Conservation (phyloP, 495 filamentous ascomycete species). For the Aspergillus bertholletiae region DNA sequence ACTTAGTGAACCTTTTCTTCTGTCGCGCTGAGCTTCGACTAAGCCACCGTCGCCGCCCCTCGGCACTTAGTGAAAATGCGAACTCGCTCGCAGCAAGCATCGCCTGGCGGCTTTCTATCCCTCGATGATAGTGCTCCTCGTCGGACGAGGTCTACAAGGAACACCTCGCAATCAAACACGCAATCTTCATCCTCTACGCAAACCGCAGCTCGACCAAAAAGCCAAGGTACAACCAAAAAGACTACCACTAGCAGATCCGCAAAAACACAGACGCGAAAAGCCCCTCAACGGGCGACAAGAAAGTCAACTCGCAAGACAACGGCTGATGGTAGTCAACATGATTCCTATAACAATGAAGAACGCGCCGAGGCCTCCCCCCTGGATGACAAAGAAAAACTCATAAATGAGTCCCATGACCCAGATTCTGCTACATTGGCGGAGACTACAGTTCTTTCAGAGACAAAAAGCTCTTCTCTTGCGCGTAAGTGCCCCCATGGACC, state of each 20-base stretch:
- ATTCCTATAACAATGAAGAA: not conserved
- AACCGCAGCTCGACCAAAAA: slow-evolving; percentile 10
- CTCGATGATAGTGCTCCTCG: slow-evolving; percentile 16
- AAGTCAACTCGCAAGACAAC: slow-evolving; percentile 1
- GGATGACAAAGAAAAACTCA: not conserved
- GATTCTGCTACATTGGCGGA: not conserved
- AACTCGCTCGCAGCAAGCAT: slow-evolving; percentile 22
- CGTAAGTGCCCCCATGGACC: not conserved
- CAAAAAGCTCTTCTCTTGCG: not conserved
- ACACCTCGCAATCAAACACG: slow-evolving; percentile 6
- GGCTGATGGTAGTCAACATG: not conserved
- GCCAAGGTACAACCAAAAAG: slow-evolving; percentile 14
- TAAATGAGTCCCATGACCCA: not conserved
- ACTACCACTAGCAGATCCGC: slow-evolving; percentile 5
- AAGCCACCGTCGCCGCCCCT: not conserved
- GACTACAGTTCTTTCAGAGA: not conserved
- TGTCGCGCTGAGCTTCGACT: not conserved
- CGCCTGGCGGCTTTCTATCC: slow-evolving; percentile 21
- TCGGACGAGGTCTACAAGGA: slow-evolving; percentile 17
- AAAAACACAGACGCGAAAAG: slow-evolving; percentile 9
- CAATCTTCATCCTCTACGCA: slow-evolving; percentile 10
- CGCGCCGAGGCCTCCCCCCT: not conserved
- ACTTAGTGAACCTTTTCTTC: not conserved
- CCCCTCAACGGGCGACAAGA: slow-evolving; percentile 2
- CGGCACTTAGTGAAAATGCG: slow-evolving; percentile 17